Evolutionary conservation across 495 filamentous ascomycete species (phyloP).

Genomic region (Pyronema domesticum): DNA sequence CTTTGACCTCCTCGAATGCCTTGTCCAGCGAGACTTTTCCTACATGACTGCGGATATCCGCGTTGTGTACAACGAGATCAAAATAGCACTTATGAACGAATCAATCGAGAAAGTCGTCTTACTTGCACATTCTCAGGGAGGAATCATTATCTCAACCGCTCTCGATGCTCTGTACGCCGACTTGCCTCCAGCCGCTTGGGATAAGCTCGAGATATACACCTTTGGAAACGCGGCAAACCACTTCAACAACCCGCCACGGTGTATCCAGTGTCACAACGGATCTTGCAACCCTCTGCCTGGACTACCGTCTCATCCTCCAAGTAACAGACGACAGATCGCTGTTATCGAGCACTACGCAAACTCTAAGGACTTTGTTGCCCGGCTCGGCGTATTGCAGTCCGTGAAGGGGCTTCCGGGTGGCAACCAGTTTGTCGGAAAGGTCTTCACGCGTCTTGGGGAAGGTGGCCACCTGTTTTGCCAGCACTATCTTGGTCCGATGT

Average conservation of each 20-base stretch:
- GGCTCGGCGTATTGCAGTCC: slow-evolving; percentile 44
- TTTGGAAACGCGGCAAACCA: slow-evolving; percentile 76
- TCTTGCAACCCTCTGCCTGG: slow-evolving; percentile 1
- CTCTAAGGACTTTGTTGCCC: slow-evolving; percentile 53
- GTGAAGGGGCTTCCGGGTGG: not conserved
- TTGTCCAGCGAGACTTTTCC: slow-evolving; percentile 57
- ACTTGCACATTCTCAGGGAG: slow-evolving; percentile 68
- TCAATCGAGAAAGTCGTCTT: slow-evolving; percentile 52
- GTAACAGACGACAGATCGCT: slow-evolving; percentile 35
- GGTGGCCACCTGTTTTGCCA: slow-evolving; percentile 60
- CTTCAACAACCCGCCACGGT: slow-evolving; percentile 60
- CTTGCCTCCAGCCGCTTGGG: slow-evolving; percentile 45
- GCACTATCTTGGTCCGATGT: slow-evolving; percentile 66
- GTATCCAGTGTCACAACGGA: slow-evolving; percentile 18
- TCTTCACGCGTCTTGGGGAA: slow-evolving; percentile 46
- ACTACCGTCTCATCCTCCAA: slow-evolving; percentile 1
- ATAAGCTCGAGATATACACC: slow-evolving; percentile 66
- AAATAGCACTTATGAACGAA: slow-evolving; percentile 34
- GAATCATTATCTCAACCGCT: slow-evolving; percentile 54
- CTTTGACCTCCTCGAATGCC: slow-evolving; percentile 58
- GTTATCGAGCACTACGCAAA: slow-evolving; percentile 81
- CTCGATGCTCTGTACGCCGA: slow-evolving; percentile 68
- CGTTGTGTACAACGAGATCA: slow-evolving; percentile 34
- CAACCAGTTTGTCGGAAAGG: slow-evolving; percentile 53
- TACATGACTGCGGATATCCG: slow-evolving; percentile 58